Conservation (phyloP, 116 monocot species). For the Trichopus zeylanicus region DNA sequence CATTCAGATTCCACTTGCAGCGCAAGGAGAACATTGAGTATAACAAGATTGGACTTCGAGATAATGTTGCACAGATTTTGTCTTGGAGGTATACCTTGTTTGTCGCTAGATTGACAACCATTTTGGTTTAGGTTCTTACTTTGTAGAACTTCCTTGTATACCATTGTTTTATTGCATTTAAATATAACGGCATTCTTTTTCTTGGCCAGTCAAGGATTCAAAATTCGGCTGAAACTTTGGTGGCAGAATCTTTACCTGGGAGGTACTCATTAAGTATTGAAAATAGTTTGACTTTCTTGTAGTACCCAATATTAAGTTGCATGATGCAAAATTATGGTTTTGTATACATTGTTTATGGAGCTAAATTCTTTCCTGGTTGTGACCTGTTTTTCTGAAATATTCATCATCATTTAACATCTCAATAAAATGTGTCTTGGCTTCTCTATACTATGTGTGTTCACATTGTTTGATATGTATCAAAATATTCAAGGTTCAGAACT, state of each 20-base stretch:
- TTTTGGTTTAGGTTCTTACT: not conserved
- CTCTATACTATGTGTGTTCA: too few species aligned
- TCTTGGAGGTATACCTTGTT: slow-evolving; percentile 61
- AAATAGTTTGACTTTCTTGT: not conserved
- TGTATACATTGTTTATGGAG: not conserved
- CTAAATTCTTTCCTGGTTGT: too few species aligned
- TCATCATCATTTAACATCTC: too few species aligned
- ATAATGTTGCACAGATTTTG: slow-evolving; percentile 98
- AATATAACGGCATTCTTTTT: slow-evolving; percentile 23
- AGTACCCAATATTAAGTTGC: not conserved
- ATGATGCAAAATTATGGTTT: not conserved
- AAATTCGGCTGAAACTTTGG: slow-evolving; percentile 13
- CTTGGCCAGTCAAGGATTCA: slow-evolving; percentile 54
- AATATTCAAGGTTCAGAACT: too few species aligned
- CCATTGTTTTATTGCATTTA: slow-evolving; percentile 13
- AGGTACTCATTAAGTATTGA: slow-evolving; percentile 29
- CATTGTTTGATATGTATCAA: too few species aligned
- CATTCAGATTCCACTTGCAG: slow-evolving; percentile 55
- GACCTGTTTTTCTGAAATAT: too few species aligned
- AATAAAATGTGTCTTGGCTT: too few species aligned
- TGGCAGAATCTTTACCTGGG: slow-evolving; percentile 18
- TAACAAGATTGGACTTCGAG: slow-evolving; percentile 75
- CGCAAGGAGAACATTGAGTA: slow-evolving; percentile 87
- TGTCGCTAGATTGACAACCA: not conserved
- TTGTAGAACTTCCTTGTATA: slow-evolving; percentile 8